Evolutionary conservation across 208 protist genomes (phyloP), one percentile per base, ranked within the genome.

Genomic region (Wallacemonas sp.): DNA sequence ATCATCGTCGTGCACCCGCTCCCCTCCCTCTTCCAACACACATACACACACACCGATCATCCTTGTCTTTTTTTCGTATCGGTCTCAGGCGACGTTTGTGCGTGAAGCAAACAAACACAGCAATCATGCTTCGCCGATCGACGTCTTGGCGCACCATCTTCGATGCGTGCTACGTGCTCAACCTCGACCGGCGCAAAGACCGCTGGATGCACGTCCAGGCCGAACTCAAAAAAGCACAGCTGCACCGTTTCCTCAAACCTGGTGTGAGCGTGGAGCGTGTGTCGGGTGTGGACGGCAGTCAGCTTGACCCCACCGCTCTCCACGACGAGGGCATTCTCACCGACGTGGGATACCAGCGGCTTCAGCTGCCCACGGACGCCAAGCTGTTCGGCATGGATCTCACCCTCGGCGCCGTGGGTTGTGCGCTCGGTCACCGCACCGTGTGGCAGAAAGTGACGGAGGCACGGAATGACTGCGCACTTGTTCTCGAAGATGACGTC

Each of bases 321-420:
- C 68, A 78, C 55, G 22, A 30, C 3, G 41, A 54, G 8, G 85
- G 85, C 15, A 42, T 89, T 3, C 45, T 97, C 39, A 94, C 79
- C 1, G 81, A 92, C 19, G 36, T 85, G n/a, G 92, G 88, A 41
- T 85, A 89, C 37, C 22, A 76, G 44, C 87, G 92, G 26, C 88
- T 85, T 37, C 66, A 82, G 27, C 76, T 94, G 1, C 89, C 92
- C 0, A 62, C 63, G 19, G 84, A 85, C 55, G 63, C 93, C 58
- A 97, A 97, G 66, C 76, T 97, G 3, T 97, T 94, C 55, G 92
- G 92, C 24, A 95, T 97, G 92, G 92, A 97, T 62, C 78, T 97
- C 36, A 97, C 92, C 12, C 65, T 41, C 5, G 92, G 92, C 15
- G 92, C 86, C n/a, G 81, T 97, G 55, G 92, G 89, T 6, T 97